Evolutionary conservation across 2,329 filamentous ascomycete species (phyloP).

Genomic region (Erysiphe neolycopersici): DNA sequence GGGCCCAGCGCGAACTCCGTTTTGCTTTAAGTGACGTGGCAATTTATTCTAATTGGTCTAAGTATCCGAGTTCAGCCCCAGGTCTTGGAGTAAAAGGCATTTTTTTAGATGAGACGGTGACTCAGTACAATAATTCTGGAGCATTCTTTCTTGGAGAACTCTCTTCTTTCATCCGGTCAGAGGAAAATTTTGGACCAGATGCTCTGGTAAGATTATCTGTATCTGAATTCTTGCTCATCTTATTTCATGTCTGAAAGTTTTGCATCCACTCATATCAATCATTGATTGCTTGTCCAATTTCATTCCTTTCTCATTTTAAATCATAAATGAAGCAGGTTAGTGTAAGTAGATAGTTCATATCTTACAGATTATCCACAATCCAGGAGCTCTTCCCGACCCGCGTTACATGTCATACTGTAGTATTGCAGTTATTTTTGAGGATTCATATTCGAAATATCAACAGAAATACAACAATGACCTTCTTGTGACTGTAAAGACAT

Average conservation of each 20-base stretch:
- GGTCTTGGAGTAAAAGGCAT: conserved; percentile 19
- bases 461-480: conserved; percentile 7
- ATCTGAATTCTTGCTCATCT: too few species aligned
- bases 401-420: conserved; percentile 16
- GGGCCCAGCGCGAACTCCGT: conserved; percentile 10
- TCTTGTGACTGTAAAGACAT: conserved; percentile 12
- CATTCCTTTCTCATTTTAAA: too few species aligned
- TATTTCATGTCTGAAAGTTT: too few species aligned
- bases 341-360: too few species aligned
- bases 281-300: too few species aligned
- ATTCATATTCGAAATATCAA: conserved; percentile 16
- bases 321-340: too few species aligned
- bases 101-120: conserved; percentile 21
- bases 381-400: conserved; percentile 17
- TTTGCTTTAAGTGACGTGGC: conserved; percentile 16
- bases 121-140: conserved; percentile 13
- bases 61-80: conserved; percentile 11
- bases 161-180: conserved; percentile 12
- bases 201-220: conserved; percentile 12
- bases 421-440: conserved; percentile 18
- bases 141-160: conserved; percentile 14
- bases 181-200: conserved; percentile 14
- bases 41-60: conserved; percentile 19
- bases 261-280: too few species aligned
- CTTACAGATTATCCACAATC: conserved; percentile 18